These are phyloP conservation scores for Trypanosoma cruzi DNA, from an alignment of 208 protist genomes.

Conservation along the genomic window DNA sequence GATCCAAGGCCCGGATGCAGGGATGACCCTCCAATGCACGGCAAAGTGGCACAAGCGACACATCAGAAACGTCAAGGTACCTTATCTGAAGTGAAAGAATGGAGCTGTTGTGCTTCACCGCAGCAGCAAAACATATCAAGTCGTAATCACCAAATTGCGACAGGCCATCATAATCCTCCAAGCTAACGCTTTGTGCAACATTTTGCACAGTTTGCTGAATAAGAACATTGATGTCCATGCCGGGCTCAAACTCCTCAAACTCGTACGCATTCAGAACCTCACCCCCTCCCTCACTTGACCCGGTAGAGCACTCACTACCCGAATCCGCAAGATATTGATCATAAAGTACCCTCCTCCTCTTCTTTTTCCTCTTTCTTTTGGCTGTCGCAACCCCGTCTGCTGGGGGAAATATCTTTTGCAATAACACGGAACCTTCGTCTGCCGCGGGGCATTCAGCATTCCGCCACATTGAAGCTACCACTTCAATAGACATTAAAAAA, in stretches of 20 bases:
- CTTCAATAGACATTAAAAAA: conserved; percentile 1
- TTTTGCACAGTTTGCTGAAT: conserved; percentile 83
- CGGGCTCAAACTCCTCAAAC: conserved; percentile 57
- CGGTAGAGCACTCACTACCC: conserved; percentile 46
- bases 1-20: conserved; percentile 62
- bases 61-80: conserved; percentile 76
- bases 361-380: conserved; percentile 20
- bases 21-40: conserved; percentile 58
- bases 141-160: conserved; percentile 70
- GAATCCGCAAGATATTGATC: conserved; percentile 79
- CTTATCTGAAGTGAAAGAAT: conserved; percentile 83
- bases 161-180: conserved; percentile 63
- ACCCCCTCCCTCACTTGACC: conserved; percentile 26
- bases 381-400: not conserved
- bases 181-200: conserved; percentile 70
- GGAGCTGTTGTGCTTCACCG: conserved; percentile 78
- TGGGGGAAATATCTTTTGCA: not conserved
- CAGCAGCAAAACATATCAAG: conserved; percentile 75
- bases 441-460: not conserved
- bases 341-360: conserved; percentile 50
- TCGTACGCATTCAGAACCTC: conserved; percentile 34
- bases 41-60: conserved; percentile 78
- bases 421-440: not conserved
- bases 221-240: conserved; percentile 83
- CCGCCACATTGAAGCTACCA: conserved; percentile 9